Evolutionary conservation across 2,329 filamentous ascomycete genomes (phyloP), one percentile per base, ranked within the genome.

Genomic region (Xylariaceae sp.): DNA sequence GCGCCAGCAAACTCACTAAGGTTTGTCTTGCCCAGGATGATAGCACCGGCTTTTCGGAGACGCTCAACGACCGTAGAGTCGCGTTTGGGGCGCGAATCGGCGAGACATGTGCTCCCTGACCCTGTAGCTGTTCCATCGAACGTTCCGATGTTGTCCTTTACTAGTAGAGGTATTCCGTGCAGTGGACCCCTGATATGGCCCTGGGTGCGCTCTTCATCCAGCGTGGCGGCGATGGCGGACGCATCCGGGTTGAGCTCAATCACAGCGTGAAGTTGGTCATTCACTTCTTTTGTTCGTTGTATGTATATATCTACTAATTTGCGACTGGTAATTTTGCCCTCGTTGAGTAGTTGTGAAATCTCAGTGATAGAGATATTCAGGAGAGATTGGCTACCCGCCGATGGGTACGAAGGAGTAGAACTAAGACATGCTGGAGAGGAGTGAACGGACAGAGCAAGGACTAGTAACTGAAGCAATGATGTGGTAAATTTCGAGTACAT

Each of bases 91-190:
- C 36, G 48, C 17, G 51, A 22, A 1, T 44, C 31, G 1, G 50
- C 52, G 12, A 60, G 54, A 39, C 51, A 57, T 1, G 51, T 40
- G 44, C 50, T 54, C 5, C 58, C 58, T n/a, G 56, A 47, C 33
- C 47, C 50, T 1, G 51, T 57, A 2, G 28, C n/a, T 79, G 84
- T 83, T 56, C 74, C 64, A 62, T 86, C 83, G 1, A 69, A 64
- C 0, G 83, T 87, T 19, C 78, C 83, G 53, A 86, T 84, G 63
- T 84, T 86, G 67, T 85, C 80, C 68, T 87, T 87, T 68, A 87
- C 75, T 4, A 87, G 68, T 40, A 87, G 78, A 0, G 84, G 84
- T 2, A 87, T 75, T 1, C 84, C 84, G 64, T 87, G 82, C 1
- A 86, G 69, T 0, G 81, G 80, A 0, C 69, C 69, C 14, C 62